These are phyloP conservation scores for Naganishia sp. DNA, from an alignment of 1,284 basidiomycete genomes.

Conservation along the genomic window DNA sequence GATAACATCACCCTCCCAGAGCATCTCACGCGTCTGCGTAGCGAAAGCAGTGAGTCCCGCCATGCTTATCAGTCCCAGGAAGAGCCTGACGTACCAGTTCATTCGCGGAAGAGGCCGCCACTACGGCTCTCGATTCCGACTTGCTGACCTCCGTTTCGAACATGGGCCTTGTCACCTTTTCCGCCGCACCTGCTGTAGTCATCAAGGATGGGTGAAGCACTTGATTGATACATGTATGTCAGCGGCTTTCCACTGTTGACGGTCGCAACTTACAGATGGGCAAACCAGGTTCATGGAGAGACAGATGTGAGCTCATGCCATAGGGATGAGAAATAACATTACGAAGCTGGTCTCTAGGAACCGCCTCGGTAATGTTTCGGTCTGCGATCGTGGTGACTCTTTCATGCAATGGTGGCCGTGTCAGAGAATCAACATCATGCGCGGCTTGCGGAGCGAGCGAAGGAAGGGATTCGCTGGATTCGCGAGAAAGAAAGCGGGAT, in stretches of 20 bases:
- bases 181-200: constrained; percentile 12
- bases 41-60: background rate
- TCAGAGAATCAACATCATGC: background rate
- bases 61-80: background rate
- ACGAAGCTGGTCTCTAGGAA: constrained; percentile 5
- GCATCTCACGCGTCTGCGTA: constrained; percentile 7
- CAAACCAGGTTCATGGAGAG: constrained; percentile 19
- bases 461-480: background rate
- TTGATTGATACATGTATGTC: background rate
- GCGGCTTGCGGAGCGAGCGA: background rate
- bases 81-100: too few species aligned
- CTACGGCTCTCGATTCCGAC: background rate
- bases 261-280: constrained; percentile 1
- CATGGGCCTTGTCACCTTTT: constrained; percentile 7
- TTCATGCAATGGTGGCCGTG: constrained; percentile 20
- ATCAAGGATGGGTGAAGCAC: constrained; percentile 12
- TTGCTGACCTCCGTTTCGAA: constrained; percentile 2
- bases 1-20: constrained; percentile 22
- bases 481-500: constrained; percentile 13
- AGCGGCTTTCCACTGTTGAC: background rate
- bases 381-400: constrained; percentile 20
- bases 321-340: constrained; percentile 1
- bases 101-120: too few species aligned
- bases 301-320: constrained; percentile 18
- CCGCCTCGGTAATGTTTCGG: constrained; percentile 14